Conservation (phyloP, 768 basidiomycete genomes). For the Pulveroboletus sp. region DNA sequence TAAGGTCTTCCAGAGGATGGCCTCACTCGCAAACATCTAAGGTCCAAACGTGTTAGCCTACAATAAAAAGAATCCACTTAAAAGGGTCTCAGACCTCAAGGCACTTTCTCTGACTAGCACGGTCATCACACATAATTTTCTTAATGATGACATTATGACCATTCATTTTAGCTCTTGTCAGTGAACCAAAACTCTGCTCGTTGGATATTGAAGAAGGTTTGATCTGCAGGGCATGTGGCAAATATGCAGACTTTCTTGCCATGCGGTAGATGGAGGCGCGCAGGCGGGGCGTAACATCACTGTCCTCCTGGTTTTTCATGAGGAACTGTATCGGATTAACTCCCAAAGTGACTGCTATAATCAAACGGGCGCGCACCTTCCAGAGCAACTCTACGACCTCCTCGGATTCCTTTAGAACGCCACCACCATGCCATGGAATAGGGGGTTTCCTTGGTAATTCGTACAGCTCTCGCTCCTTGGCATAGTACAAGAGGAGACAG, state of each 20-base stretch:
- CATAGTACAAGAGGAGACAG: conserved; percentile 19
- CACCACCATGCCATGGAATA: not conserved
- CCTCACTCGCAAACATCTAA: conserved; percentile 25
- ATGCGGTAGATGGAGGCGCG: conserved; percentile 25
- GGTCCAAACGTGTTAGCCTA: not conserved
- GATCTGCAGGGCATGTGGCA: conserved; percentile 21
- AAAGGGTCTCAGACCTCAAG: conserved; percentile 12
- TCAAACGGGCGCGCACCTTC: conserved; percentile 9
- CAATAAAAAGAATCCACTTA: not conserved
- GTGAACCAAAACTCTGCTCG: not conserved
- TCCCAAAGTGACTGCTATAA: not conserved
- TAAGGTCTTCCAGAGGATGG: conserved; percentile 27
- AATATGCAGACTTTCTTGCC: conserved; percentile 26
- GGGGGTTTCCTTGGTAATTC: not conserved
- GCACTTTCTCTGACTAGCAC: not conserved
- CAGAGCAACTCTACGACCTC: conserved; percentile 24
- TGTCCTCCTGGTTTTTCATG: not conserved
- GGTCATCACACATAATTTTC: conserved; percentile 8
- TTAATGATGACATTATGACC: conserved; percentile 26
- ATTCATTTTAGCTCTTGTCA: conserved; percentile 17
- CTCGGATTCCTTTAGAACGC: conserved; percentile 8
- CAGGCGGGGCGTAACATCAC: conserved; percentile 8
- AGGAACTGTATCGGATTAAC: conserved; percentile 13
- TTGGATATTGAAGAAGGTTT: not conserved
- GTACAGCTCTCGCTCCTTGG: conserved; percentile 14